Conservation (phyloP, 768 basidiomycete species). For the Termitomyces sp. region DNA sequence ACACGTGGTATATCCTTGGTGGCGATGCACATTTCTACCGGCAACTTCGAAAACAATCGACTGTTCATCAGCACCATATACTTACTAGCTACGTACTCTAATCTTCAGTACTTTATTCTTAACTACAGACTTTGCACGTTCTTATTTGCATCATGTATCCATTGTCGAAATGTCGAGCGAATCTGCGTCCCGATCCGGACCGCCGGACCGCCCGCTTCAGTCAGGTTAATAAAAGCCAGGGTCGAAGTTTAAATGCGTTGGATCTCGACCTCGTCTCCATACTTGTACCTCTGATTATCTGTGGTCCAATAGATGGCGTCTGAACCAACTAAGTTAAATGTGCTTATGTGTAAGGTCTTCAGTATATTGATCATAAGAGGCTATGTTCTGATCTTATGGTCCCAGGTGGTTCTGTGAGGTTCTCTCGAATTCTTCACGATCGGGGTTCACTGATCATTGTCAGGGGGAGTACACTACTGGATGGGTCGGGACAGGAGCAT, state of each 20-base stretch:
- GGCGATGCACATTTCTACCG: constrained; percentile 17
- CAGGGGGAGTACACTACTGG: constrained; percentile 93
- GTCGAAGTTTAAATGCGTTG: not conserved
- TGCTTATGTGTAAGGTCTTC: constrained; percentile 67
- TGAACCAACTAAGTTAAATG: constrained; percentile 52
- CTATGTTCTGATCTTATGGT: constrained; percentile 6
- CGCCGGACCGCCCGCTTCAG: constrained; percentile 6
- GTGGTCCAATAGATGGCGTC: constrained; percentile 30
- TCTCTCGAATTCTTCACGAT: not conserved
- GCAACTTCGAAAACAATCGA: not conserved
- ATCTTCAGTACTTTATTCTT: not conserved
- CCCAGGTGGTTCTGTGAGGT: constrained; percentile 36
- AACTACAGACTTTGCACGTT: not conserved
- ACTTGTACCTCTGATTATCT: not conserved
- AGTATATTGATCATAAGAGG: too few relatives aligned
- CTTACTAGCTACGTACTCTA: not conserved
- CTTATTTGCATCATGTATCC: not conserved
- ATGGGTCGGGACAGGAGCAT: constrained; percentile 90
- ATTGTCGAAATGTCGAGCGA: not conserved
- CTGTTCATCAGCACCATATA: not conserved
- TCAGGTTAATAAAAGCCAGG: not conserved
- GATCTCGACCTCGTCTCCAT: not conserved
- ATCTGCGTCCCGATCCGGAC: constrained; percentile 5
- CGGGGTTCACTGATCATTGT: not conserved
- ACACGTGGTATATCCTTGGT: constrained; percentile 13